phyloP scores from a whole-genome alignment of 768 basidiomycete species.

The Cystofilobasidium capitatum region DNA sequence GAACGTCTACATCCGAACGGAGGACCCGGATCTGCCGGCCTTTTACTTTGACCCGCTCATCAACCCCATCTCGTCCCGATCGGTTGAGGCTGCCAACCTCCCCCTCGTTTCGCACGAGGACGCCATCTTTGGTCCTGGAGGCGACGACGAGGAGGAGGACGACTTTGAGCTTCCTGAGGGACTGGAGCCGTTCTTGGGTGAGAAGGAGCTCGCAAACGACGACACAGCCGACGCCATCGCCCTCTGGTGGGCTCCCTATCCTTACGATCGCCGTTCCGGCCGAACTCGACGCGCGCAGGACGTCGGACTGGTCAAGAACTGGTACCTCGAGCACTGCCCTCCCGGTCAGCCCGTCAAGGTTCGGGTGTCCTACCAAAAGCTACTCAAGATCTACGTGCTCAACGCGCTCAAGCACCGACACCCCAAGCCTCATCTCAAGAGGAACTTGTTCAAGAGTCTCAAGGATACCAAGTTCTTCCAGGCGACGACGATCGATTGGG shows the following conservation, averaged over 20 bases:
- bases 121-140: slow-evolving; percentile 72
- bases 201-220: slow-evolving; percentile 57
- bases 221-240: slow-evolving; percentile 93
- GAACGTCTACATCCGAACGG: slow-evolving; percentile 97
- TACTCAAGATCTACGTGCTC: slow-evolving; percentile 83
- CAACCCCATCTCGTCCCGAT: slow-evolving; percentile 90
- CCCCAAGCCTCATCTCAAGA: slow-evolving; percentile 96
- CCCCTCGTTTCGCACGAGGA: slow-evolving; percentile 83
- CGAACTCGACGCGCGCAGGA: slow-evolving; percentile 91
- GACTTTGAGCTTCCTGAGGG: slow-evolving; percentile 74
- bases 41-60: slow-evolving; percentile 99
- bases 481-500: slow-evolving; percentile 95
- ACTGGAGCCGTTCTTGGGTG: slow-evolving; percentile 67
- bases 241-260: slow-evolving; percentile 96
- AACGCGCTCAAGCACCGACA: slow-evolving; percentile 81
- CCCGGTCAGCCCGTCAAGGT: slow-evolving; percentile 94
- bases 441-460: slow-evolving; percentile 71
- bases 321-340: slow-evolving; percentile 98
- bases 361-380: slow-evolving; percentile 96
- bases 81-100: slow-evolving; percentile 63
- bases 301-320: slow-evolving; percentile 89
- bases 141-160: slow-evolving; percentile 58
- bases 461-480: slow-evolving; percentile 99
- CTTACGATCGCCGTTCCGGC: slow-evolving; percentile 84
- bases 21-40: slow-evolving; percentile 96